Base-by-base conservation (phyloP, 2,329 filamentous ascomycete species). In the Neopestalotiopsis sp. region DNA sequence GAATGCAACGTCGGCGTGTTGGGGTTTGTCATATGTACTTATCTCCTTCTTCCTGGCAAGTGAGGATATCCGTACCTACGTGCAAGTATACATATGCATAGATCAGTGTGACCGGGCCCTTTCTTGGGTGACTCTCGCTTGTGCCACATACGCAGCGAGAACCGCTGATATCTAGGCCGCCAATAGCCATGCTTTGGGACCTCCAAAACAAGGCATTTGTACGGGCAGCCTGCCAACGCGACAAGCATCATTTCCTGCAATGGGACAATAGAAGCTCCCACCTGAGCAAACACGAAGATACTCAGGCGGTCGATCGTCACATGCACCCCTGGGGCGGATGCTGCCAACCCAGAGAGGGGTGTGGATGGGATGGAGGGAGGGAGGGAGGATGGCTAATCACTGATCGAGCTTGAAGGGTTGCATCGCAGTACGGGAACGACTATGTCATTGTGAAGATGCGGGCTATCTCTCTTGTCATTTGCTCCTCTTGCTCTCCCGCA, bases 1-100 rank as follows among this genome's bases (percentile, higher is more conserved):
- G 68, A 68, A 71, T 73, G 72, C 70, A 73, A 74, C 72, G 49
- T 72, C 69, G 68, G 69, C 65, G 32, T 17, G 67, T 68, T 57
- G 68, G 68, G 63, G 45, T 38, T 56, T 14, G 34, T 38, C 45
- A 20, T 52, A 20, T 52, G 17, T 30, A 40, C 32, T 62, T 62
- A 65, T 61, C 24, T 28, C 24, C 24, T 28, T 62, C 52, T 68
- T 60, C 24, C 42, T 63, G 28, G 24, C 24, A 14, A 20, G 24
- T 9, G 13, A 28, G 10, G 24, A 59, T 34, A 14, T 66, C 56
- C 24, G 4, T 34, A 14, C 52, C 68, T 49, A 67, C 65, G 69
- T 49, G 52, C 62, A 71, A 65, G 63, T 69, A 65, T 40, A 49
- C 12, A 62, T 34, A 62, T 30, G 14, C 24, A 40, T 34, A 30